Percentiles rank a stretch among this genome's conserved stretches.
Conservation (phyloP, 1,284 basidiomycete species). For the Trametes sp. region DNA sequence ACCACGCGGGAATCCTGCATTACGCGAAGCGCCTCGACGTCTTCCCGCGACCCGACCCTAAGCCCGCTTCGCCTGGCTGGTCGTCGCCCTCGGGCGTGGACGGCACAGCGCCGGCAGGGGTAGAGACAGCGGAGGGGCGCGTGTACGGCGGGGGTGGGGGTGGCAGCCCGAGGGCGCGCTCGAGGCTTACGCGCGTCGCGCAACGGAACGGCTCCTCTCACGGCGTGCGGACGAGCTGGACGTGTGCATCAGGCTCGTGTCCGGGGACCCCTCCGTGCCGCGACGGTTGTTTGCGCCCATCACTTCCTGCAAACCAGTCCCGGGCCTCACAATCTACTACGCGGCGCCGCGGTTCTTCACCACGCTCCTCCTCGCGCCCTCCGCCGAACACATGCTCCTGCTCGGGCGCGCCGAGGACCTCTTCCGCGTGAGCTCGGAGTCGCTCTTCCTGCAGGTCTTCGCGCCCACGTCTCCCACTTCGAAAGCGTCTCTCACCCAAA, state of each 20-base stretch:
- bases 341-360: slow-evolving; percentile 63
- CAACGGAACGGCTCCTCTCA: slow-evolving; percentile 47
- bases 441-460: slow-evolving; percentile 22
- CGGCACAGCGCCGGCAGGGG: too few relatives aligned
- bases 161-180: slow-evolving; percentile 53
- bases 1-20: slow-evolving; percentile 73
- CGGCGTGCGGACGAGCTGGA: slow-evolving; percentile 44
- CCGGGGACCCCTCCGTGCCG: slow-evolving; percentile 47
- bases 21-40: slow-evolving; percentile 68
- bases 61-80: slow-evolving; percentile 40
- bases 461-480: background rate
- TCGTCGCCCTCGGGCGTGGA: too few relatives aligned
- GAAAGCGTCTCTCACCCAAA: slow-evolving; percentile 21
- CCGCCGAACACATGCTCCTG: slow-evolving; percentile 28
- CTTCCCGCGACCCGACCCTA: slow-evolving; percentile 71
- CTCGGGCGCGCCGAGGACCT: slow-evolving; percentile 28
- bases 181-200: slow-evolving; percentile 49
- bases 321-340: slow-evolving; percentile 53
- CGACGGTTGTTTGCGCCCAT: slow-evolving; percentile 33
- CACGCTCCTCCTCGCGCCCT: slow-evolving; percentile 54
- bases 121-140: background rate
- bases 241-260: slow-evolving; percentile 48
- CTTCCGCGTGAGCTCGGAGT: slow-evolving; percentile 29
- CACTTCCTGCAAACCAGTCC: slow-evolving; percentile 2
- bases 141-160: slow-evolving; percentile 51